Evolutionary conservation across 495 filamentous ascomycete species (phyloP).

Genomic region (Neurospora sp.): DNA sequence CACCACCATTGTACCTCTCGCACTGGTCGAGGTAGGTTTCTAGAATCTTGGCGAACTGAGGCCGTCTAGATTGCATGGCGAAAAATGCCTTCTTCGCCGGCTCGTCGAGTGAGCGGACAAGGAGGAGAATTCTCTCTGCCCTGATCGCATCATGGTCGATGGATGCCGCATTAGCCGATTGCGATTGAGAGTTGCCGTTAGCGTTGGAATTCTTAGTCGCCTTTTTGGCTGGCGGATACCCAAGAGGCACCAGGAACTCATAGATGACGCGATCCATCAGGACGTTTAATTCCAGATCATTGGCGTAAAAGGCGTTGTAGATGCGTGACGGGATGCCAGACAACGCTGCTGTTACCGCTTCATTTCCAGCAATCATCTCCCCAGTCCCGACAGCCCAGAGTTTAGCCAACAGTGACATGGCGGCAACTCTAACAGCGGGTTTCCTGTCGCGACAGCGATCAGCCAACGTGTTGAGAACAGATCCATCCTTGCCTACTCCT

Average conservation of each 20-base stretch:
- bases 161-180: constrained; percentile 32
- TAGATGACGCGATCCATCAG: constrained; percentile 78
- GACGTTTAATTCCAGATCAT: constrained; percentile 76
- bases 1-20: constrained; percentile 80
- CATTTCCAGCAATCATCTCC: constrained; percentile 76
- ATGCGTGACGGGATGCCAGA: constrained; percentile 77
- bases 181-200: constrained; percentile 50
- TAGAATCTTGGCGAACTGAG: constrained; percentile 56
- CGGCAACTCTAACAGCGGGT: constrained; percentile 69
- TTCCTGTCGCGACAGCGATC: constrained; percentile 85
- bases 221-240: constrained; percentile 66
- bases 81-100: constrained; percentile 82
- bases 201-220: constrained; percentile 34
- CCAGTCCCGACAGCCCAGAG: constrained; percentile 88
- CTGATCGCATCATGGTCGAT: constrained; percentile 75
- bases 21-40: constrained; percentile 66
- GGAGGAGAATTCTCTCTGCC: constrained; percentile 71
- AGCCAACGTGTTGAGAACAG: constrained; percentile 66
- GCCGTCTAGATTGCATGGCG: constrained; percentile 68
- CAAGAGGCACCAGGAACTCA: constrained; percentile 74
- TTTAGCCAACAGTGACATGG: constrained; percentile 69
- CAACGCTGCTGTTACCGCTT: constrained; percentile 58
- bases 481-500: constrained; percentile 56
- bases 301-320: constrained; percentile 80
- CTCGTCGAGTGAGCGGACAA: constrained; percentile 67